Base-by-base conservation (phyloP, 164 flowering plant species). In the Sextonia rubra region DNA sequence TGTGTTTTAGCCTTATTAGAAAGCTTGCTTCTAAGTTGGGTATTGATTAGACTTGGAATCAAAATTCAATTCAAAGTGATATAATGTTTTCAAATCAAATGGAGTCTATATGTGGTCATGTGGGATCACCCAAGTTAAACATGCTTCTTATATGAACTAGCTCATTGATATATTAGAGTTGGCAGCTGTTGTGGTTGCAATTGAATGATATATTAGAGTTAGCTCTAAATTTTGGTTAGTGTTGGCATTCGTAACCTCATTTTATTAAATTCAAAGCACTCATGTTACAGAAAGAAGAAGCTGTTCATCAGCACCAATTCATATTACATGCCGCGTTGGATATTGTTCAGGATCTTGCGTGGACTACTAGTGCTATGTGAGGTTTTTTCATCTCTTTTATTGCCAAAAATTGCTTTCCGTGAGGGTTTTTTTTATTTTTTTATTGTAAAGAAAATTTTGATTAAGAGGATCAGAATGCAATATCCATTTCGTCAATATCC, bases 301-400 rank as follows among this genome's bases (percentile, higher is more conserved):
- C 94, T 74, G 95, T 97, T 64, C 99, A 96, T 68, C 87, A 90
- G 82, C 99, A 95, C 81, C 99, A 93, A 80, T 95, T 96, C 72
- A 86, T 93, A 74, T 74, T 95, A 61, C 98, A 95, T 81, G 94
- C 98, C 14, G 93, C 99, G 30, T 82, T 93, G 81, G 99, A 95
- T 83, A 85, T 95, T 78, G 99, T 91, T 77, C 97, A 95, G 80
- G 99, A 93, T 80, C 88, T 89, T 70, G 97, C 99, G 49, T 95
- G 99, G 98, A 90, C 97, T 67, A 93, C 99, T 0, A 91, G 98
- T 83, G 97, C 97, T 52, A 95, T 93, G 97, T 91, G 77, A 83
- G 92, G 69, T 77, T 66, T 66, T 27, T 15, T 47, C 48, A 4
- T 56, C 71, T 67, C 47, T 4, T 9, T 52, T 61, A 23, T 65